A percentile compares a stretch with the other conserved stretches of the same genome.
phyloP scores from a whole-genome alignment of 805 yeast genomes.

The Cephaloascus albidus region DNA sequence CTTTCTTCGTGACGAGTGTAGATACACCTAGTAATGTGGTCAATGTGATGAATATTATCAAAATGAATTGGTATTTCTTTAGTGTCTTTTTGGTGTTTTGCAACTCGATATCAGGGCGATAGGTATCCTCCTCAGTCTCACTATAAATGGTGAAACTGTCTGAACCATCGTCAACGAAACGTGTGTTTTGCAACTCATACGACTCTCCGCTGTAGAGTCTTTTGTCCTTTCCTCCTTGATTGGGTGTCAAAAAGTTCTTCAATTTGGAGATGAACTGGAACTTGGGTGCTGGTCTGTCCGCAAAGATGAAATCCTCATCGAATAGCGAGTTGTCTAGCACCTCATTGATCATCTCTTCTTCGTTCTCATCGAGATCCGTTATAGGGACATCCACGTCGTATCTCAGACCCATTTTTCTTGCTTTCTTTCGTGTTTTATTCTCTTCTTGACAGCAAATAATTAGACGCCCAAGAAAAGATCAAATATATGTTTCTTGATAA shows the following conservation, averaged over 20 bases:
- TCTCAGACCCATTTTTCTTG: conserved; percentile 3
- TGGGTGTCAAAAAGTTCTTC: not conserved
- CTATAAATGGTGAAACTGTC: not conserved
- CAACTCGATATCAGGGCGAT: not conserved
- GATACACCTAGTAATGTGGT: not conserved
- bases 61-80: not conserved
- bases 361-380: conserved; percentile 38
- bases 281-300: no score
- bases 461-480: not conserved
- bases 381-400: conserved; percentile 46
- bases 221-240: not conserved
- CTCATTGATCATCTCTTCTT: conserved; percentile 16
- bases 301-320: conserved; percentile 1
- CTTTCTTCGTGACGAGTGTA: not conserved
- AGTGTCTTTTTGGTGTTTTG: not conserved
- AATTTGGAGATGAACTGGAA: not conserved
- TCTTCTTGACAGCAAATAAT: not conserved
- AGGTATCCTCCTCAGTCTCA: not conserved
- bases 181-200: not conserved
- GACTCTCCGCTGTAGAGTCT: not conserved
- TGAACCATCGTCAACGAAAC: not conserved
- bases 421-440: not conserved
- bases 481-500: not conserved
- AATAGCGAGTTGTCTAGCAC: conserved; percentile 8
- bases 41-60: not conserved